Evolutionary conservation across 495 filamentous ascomycete species (phyloP), one percentile per base, ranked within the genome.

Genomic region (Aspergillus nidulans): DNA sequence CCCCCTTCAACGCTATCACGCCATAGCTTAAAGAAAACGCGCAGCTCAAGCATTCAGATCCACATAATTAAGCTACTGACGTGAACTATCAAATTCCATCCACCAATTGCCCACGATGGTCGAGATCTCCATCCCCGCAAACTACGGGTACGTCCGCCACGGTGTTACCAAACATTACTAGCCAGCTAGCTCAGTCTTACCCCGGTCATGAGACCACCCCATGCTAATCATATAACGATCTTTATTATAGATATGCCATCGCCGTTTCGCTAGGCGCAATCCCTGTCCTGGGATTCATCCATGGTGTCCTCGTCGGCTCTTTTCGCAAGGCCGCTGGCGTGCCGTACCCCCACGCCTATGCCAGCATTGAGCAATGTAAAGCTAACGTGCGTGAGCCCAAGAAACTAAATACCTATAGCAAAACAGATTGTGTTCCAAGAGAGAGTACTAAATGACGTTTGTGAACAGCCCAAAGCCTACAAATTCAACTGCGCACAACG

Each of bases 401-500:
- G 19, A 9, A 16, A 30, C 26, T 15, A 1, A 8, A 25, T 19
- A 2, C 6, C n/a, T 42, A 10, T 20, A 21, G 1, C 32, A n/a
- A 16, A 23, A 49, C n/a, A n/a, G n/a, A n/a, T 24, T 16, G 2
- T 3, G 3, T 19, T 13, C 46, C 8, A 5, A 8, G 4, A 43
- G n/a, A 43, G 30, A 18, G 4, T 18, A 36, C 30, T 45, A 24
- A 46, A 9, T 18, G 4, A 38, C 12, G 1, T 36, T 15, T 28
- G 18, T 38, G 43, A 26, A 40, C 62, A 77, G 71, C 52, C 69
- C 59, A 68, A 66, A 50, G 72, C 74, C 36, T 63, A 79, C 44
- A 56, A 72, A 41, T 85, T 85, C 74, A 85, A 85, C 65, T 83
- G 82, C 73, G 84, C 85, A 38, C 88, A 91, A 68, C 82, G 87